These are phyloP conservation scores for Hypoxylon sp. DNA, from an alignment of 2,329 filamentous ascomycete genomes.

Conservation along the genomic window DNA sequence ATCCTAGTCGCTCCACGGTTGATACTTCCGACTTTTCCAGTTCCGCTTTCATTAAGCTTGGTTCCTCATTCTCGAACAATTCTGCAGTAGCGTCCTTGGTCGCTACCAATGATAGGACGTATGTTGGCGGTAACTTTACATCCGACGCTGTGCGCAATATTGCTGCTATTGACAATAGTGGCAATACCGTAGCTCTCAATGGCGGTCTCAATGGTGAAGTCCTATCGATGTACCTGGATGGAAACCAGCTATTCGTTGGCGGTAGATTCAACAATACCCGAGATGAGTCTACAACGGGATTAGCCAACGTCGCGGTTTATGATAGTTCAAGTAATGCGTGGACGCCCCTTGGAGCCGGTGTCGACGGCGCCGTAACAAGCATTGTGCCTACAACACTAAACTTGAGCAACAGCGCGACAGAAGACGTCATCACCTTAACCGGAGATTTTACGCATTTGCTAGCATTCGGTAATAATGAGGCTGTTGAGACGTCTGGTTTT, in stretches of 20 bases:
- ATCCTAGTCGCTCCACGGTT: conserved; percentile 73
- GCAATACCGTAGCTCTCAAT: conserved; percentile 72
- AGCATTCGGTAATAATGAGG: conserved; percentile 74
- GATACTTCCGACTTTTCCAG: conserved; percentile 74
- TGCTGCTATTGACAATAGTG: conserved; percentile 77
- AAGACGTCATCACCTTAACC: conserved; percentile 83
- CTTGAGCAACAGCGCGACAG: conserved; percentile 75
- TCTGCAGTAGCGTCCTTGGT: conserved; percentile 81
- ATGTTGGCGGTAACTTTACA: conserved; percentile 88
- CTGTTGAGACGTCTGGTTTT: conserved; percentile 78
- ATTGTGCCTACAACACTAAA: conserved; percentile 87
- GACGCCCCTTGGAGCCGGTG: conserved; percentile 85
- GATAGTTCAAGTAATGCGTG: conserved; percentile 78
- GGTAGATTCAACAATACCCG: conserved; percentile 86
- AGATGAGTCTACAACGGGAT: conserved; percentile 70
- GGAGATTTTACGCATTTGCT: conserved; percentile 83
- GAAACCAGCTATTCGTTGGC: conserved; percentile 80
- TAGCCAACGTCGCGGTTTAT: conserved; percentile 84
- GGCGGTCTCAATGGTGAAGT: conserved; percentile 87
- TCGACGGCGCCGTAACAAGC: conserved; percentile 82
- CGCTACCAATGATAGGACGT: conserved; percentile 75
- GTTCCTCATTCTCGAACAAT: conserved; percentile 74
- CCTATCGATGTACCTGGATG: conserved; percentile 77
- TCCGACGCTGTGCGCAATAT: conserved; percentile 79
- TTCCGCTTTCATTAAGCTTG: conserved; percentile 83